These are phyloP conservation scores for Trametes cubensis DNA, from an alignment of 768 basidiomycete species.

Conservation along the genomic window DNA sequence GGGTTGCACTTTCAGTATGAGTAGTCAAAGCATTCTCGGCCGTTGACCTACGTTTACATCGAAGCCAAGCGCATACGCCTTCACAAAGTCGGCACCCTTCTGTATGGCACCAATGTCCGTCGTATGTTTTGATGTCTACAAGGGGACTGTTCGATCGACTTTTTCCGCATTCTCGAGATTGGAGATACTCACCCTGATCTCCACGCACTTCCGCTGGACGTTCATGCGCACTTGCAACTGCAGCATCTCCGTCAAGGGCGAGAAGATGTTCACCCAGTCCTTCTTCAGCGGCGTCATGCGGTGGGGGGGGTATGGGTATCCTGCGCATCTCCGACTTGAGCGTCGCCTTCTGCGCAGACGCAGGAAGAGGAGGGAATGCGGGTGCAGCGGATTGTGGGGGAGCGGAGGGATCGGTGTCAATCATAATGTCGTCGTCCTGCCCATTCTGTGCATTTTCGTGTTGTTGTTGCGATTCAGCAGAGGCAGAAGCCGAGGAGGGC, in stretches of 20 bases:
- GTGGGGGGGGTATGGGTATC: slow-evolving; percentile 92
- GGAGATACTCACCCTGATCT: slow-evolving; percentile 74
- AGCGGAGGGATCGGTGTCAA: slow-evolving; percentile 52
- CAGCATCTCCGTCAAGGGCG: slow-evolving; percentile 92
- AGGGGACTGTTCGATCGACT: neutral
- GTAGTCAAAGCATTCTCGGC: neutral
- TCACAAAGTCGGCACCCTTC: slow-evolving; percentile 96
- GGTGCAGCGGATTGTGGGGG: slow-evolving; percentile 57
- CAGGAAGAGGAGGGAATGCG: slow-evolving; percentile 69
- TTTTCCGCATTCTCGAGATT: neutral
- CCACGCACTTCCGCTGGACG: slow-evolving; percentile 82
- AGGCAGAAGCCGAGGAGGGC: slow-evolving; percentile 1
- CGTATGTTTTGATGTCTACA: slow-evolving; percentile 90
- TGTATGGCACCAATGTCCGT: slow-evolving; percentile 92
- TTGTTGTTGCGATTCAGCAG: neutral
- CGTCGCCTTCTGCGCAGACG: slow-evolving; percentile 54
- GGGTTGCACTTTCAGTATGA: slow-evolving; percentile 1
- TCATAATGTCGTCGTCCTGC: slow-evolving; percentile 65
- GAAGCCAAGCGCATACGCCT: slow-evolving; percentile 93
- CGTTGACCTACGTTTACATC: slow-evolving; percentile 79
- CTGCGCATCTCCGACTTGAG: slow-evolving; percentile 86
- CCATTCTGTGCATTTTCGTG: slow-evolving; percentile 27
- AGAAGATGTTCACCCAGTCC: slow-evolving; percentile 95
- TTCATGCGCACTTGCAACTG: slow-evolving; percentile 98
- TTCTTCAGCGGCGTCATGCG: slow-evolving; percentile 97